Evolutionary conservation across 202 grass and related monocot genomes (phyloP).

Genomic region (Schoenoplectus tabernaemontani): DNA sequence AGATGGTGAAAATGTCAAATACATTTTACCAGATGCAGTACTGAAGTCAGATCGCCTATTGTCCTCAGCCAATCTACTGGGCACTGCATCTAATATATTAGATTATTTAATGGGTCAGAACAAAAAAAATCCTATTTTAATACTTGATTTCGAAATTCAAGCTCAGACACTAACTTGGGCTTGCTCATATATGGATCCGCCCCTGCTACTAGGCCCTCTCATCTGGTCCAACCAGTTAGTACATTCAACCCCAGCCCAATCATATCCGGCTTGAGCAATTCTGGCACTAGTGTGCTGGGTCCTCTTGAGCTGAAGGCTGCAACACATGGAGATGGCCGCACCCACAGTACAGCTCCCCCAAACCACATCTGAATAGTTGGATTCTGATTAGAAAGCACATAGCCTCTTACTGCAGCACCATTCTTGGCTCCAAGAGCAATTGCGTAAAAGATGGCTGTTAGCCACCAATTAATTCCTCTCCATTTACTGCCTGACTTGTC

Average conservation of each 20-base stretch:
- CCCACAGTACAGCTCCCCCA: conserved; percentile 42
- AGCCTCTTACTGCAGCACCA: conserved; percentile 43
- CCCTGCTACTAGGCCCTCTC: too few relatives aligned
- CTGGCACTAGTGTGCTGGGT: conserved; percentile 47
- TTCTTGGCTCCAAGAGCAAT: conserved; percentile 45
- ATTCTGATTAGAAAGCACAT: conserved; percentile 36
- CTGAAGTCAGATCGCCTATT: conserved; percentile 53
- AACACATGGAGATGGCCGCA: conserved; percentile 70
- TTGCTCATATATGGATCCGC: too few relatives aligned
- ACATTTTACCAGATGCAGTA: conserved; percentile 71
- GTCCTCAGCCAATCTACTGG: conserved; percentile 43
- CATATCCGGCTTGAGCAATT: conserved; percentile 82
- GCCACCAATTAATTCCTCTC: conserved; percentile 63
- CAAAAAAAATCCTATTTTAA: too few relatives aligned
- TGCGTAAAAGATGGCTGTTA: conserved; percentile 72
- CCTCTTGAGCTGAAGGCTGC: conserved; percentile 85
- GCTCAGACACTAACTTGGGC: too few relatives aligned
- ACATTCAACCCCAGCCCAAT: conserved; percentile 82
- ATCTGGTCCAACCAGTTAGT: conserved; percentile 62
- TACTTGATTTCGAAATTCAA: too few relatives aligned
- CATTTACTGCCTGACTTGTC: conserved; percentile 47
- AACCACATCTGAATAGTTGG: conserved; percentile 41
- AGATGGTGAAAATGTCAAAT: too few relatives aligned
- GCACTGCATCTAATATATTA: too few relatives aligned
- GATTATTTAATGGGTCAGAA: too few relatives aligned